Percentiles rank a stretch among this genome's conserved stretches.
These are phyloP conservation scores for Alisma plantagoaquatica DNA, from an alignment of 106 monocot species.

Conservation along the genomic window DNA sequence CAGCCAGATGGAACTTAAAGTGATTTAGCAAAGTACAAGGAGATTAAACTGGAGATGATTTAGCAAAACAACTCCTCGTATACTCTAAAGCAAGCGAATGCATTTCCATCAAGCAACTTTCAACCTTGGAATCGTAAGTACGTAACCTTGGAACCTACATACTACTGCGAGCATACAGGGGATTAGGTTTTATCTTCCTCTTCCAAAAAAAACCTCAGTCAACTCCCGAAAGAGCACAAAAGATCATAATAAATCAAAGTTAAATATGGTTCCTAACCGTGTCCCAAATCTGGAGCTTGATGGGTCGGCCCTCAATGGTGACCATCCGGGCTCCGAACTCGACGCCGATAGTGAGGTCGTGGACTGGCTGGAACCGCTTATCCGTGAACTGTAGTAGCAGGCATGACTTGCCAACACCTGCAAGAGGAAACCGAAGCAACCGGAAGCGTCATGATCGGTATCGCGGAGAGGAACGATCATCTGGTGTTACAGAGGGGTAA, in stretches of 20 bases:
- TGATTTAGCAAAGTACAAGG: too few relatives aligned
- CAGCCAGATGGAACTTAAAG: too few relatives aligned
- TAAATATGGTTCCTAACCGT: slow-evolving; percentile 8
- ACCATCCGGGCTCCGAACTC: slow-evolving; percentile 39
- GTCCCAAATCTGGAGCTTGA: slow-evolving; percentile 48
- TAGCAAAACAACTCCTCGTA: too few relatives aligned
- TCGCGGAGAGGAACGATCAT: neutral
- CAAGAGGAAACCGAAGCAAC: neutral
- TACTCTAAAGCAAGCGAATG: too few relatives aligned
- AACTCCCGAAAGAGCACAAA: too few relatives aligned
- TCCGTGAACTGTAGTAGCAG: slow-evolving; percentile 43
- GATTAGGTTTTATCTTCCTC: too few relatives aligned
- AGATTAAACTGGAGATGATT: too few relatives aligned
- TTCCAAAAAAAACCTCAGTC: too few relatives aligned
- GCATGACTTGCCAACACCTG: slow-evolving; percentile 45
- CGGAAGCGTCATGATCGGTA: neutral
- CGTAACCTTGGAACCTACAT: slow-evolving; percentile 4
- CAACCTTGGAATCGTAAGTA: neutral
- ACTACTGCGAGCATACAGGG: too few relatives aligned
- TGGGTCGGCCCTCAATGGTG: slow-evolving; percentile 24
- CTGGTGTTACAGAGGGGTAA: neutral
- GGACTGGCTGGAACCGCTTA: slow-evolving; percentile 37
- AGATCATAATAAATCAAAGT: neutral
- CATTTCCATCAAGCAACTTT: too few relatives aligned
- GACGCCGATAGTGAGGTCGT: slow-evolving; percentile 41